Base-by-base conservation (phyloP, 2,329 filamentous ascomycete genomes). In the Diaporthe sp. region DNA sequence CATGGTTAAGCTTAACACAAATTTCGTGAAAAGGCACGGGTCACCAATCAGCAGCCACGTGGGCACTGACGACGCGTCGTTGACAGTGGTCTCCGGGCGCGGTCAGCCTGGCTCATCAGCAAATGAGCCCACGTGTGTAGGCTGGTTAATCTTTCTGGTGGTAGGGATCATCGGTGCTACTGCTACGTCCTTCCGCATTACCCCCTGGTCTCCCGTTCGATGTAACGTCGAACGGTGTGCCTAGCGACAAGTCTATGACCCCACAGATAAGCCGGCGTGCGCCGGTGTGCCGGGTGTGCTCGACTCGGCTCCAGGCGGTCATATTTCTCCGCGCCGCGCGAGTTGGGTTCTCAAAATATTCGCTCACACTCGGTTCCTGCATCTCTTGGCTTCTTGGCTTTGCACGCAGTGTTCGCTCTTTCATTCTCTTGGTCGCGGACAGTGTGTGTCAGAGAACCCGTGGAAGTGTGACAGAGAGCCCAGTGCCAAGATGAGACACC, bases 401-500 rank as follows among this genome's bases (percentile, higher is more conserved):
- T 19, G 9, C n/a, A 28, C 34, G 15, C 65, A 55, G 34, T 25
- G 31, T 31, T 31, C 53, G 5, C 51, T 25, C 46, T 53, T 13
- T 42, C 31, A 6, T 42, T 22, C n/a, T 55, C 15, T 55, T 70
- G 49, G 13, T 39, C 9, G 44, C 31, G 62, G 22, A 19, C 49
- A 51, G 22, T 53, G 31, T 6, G 19, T 53, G 46, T 53, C 13
- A 68, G 22, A 39, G 65, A 42, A 25, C 9, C 28, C 46, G 19
- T 22, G 46, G 46, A 49, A 19, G 57, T 25, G 57, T 60, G 22
- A 25, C 57, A 39, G 10, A 28, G 12, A 13, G 4, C 22, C 34
- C 34, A 15, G 19, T 4, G 65, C 42, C 68, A 72, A 55, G 73
- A 76, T 76, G 75, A 75, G 73, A 76, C 31, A 34, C 31, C 46